Conservation (phyloP, 2,329 filamentous ascomycete genomes). For the Botryotinia narcissicola region DNA sequence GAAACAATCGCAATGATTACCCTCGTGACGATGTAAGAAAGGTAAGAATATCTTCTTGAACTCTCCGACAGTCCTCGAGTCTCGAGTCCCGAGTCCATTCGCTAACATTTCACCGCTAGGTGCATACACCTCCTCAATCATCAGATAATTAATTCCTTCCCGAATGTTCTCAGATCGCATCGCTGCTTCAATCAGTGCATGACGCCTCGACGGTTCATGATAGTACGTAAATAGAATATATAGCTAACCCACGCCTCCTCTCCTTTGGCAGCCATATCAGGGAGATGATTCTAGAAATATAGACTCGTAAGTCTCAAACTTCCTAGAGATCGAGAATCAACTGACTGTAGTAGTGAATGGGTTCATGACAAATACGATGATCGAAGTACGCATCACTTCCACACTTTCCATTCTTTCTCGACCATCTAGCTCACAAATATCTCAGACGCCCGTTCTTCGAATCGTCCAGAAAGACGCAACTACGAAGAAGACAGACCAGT, state of each 20-base stretch:
- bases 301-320: constrained; percentile 57
- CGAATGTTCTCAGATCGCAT: constrained; percentile 40
- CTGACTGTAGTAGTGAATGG: constrained; percentile 66
- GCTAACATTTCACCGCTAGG: constrained; percentile 31
- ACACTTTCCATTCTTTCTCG: constrained; percentile 1
- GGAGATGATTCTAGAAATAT: constrained; percentile 60
- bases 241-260: constrained; percentile 46
- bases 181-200: constrained; percentile 34
- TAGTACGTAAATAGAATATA: constrained; percentile 43
- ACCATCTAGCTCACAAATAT: constrained; percentile 28
- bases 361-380: constrained; percentile 89
- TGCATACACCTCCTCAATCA: constrained; percentile 41
- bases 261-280: constrained; percentile 56
- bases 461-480: constrained; percentile 15
- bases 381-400: constrained; percentile 47
- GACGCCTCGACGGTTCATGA: constrained; percentile 38
- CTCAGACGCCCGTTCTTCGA: constrained; percentile 30
- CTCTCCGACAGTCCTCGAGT: not conserved
- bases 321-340: not conserved
- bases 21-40: constrained; percentile 89
- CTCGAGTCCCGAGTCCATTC: constrained; percentile 1
- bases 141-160: constrained; percentile 34
- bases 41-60: constrained; percentile 49
- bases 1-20: constrained; percentile 45
- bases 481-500: constrained; percentile 3